phyloP scores from a whole-genome alignment of 2,329 filamentous ascomycete species.

The Sporothrix variecibatus region DNA sequence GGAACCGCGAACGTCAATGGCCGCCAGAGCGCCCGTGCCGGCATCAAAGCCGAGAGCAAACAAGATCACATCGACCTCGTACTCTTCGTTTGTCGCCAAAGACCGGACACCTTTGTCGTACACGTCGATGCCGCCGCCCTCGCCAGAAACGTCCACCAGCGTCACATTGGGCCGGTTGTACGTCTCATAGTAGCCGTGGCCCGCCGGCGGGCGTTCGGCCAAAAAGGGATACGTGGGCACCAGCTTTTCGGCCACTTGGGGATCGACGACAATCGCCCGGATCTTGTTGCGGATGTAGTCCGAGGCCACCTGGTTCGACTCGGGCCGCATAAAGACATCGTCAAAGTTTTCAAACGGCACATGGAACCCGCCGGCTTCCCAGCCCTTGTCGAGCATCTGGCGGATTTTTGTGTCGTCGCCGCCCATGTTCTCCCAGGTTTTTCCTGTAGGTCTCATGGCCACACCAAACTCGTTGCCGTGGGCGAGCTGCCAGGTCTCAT shows the following conservation, averaged over 20 bases:
- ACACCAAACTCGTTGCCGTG: neutral
- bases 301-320: conserved; percentile 36
- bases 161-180: conserved; percentile 49
- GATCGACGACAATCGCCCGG: conserved; percentile 40
- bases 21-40: conserved; percentile 38
- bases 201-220: conserved; percentile 48
- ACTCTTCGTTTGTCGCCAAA: conserved; percentile 36
- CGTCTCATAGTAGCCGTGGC: conserved; percentile 52
- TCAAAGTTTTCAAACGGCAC: conserved; percentile 23
- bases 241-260: conserved; percentile 39
- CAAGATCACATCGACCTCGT: conserved; percentile 43
- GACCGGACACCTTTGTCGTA: conserved; percentile 44
- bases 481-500: conserved; percentile 10
- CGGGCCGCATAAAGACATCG: conserved; percentile 35
- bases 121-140: conserved; percentile 42
- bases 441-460: conserved; percentile 16
- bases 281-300: conserved; percentile 42
- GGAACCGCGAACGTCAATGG: conserved; percentile 37
- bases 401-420: neutral
- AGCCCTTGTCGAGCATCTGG: conserved; percentile 21
- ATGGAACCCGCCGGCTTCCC: conserved; percentile 25
- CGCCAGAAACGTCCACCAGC: conserved; percentile 48
- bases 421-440: neutral
- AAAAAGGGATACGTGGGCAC: conserved; percentile 48
- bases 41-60: conserved; percentile 42